Evolutionary conservation across 2,329 filamentous ascomycete species (phyloP), one percentile per base, ranked within the genome.

Genomic region (Dothistroma pini): DNA sequence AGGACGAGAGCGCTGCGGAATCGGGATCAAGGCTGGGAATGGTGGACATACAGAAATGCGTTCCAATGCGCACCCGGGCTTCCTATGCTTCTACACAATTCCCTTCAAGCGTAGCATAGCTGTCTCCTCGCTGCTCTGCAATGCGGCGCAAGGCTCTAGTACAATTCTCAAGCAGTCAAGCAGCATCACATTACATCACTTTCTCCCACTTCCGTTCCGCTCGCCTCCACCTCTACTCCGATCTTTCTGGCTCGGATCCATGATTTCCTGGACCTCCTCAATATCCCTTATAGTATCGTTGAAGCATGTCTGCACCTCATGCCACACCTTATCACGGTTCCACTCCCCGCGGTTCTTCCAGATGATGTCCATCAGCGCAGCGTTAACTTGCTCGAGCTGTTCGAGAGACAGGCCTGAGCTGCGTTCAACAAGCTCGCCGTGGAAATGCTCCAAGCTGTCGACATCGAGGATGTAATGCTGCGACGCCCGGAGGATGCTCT

Each of bases 331-430:
- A 69, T 86, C 88, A 49, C 95, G 86, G 76, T 99, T 95, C 85
- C 90, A 95, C 70, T 96, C 88, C 53, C 86, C 83, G 54, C 92
- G 84, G 62, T 84, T 84, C 63, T 82, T 83, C 95, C 95, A 99
- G 50, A 97, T 84, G 65, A 88, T 86, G 63, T 93, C 89, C 93
- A 97, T 97, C 65, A 97, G 80, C 67, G 89, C 86, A 8, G 92
- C 88, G 74, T 93, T 93, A 73, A 97, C 88, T 76, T 97, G 93
- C 79, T 97, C 93, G 21, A 99, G 80, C 75, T 99, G 93, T 77
- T 99, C 95, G 56, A 99, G 90, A 0, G 88, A 90, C 74, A 90
- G 90, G 0, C 90, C 91, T 21, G 85, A 87, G 1, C 90, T 93
- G 50, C 82, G 80, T 31, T 83, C 77, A 0, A 88, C 86, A 35